A percentile compares a stretch with the other conserved stretches of the same genome.
Conservation (phyloP, 768 basidiomycete species). For the Dentipellis sp. region DNA sequence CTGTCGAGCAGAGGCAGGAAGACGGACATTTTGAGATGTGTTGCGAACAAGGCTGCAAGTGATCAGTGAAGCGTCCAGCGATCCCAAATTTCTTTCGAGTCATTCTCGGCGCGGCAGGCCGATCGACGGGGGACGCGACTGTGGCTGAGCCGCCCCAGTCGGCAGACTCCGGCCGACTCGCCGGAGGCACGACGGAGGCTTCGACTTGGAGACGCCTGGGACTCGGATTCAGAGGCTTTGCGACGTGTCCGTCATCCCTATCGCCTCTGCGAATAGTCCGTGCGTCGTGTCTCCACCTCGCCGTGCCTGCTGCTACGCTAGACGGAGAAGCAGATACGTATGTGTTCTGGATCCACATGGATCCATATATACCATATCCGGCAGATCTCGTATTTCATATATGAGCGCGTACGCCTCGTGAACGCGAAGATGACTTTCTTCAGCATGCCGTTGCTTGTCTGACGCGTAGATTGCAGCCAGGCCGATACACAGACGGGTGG, state of each 20-base stretch:
- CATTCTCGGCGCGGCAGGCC: neutral
- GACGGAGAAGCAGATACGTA: neutral
- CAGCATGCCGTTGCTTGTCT: neutral
- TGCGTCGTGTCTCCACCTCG: too few relatives aligned
- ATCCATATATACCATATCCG: neutral
- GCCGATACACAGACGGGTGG: neutral
- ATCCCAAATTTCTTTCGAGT: neutral
- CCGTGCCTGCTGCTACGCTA: neutral
- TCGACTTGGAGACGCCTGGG: too few relatives aligned
- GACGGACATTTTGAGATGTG: slow-evolving; percentile 17
- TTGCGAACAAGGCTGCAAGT: neutral
- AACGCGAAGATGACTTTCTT: neutral
- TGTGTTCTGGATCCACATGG: neutral
- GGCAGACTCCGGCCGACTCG: too few relatives aligned
- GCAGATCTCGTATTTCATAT: neutral
- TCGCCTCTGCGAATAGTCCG: too few relatives aligned
- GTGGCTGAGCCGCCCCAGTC: too few relatives aligned
- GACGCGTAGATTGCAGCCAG: neutral
- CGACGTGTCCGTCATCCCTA: too few relatives aligned
- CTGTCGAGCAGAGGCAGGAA: slow-evolving; percentile 14
- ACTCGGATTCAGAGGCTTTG: too few relatives aligned
- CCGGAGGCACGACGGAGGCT: too few relatives aligned
- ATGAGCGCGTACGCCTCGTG: neutral
- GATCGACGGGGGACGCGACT: too few relatives aligned
- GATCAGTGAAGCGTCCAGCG: neutral